phyloP scores from a whole-genome alignment of 2,329 filamentous ascomycete genomes.

The Fusarium devonianum region DNA sequence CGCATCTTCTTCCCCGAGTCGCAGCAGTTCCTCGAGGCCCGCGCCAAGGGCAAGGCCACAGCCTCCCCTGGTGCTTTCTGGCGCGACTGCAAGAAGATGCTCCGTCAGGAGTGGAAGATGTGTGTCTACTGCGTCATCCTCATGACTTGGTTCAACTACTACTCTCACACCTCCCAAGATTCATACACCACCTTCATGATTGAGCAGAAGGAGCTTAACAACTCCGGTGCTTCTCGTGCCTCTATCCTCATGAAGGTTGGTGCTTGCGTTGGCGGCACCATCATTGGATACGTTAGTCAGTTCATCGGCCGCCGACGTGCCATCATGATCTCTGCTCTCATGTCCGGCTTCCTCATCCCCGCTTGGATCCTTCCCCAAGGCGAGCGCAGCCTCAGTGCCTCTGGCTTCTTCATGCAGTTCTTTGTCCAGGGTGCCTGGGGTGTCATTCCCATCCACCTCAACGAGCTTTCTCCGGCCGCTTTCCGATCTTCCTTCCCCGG shows the following conservation, averaged over 20 bases:
- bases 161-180: conserved; percentile 82
- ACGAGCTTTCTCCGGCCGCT: conserved; percentile 73
- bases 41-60: conserved; percentile 62
- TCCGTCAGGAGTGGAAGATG: conserved; percentile 76
- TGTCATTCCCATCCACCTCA: conserved; percentile 75
- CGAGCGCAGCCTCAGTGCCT: conserved; percentile 66
- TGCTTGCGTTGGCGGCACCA: conserved; percentile 75
- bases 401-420: conserved; percentile 75
- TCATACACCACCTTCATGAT: conserved; percentile 84
- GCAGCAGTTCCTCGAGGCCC: conserved; percentile 75
- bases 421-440: conserved; percentile 72
- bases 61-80: conserved; percentile 65
- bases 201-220: conserved; percentile 72
- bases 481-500: conserved; percentile 77
- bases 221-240: conserved; percentile 71
- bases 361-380: conserved; percentile 73
- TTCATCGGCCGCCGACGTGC: conserved; percentile 75
- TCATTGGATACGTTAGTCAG: conserved; percentile 77
- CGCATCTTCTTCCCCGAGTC: conserved; percentile 76
- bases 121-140: conserved; percentile 78
- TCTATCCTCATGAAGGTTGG: conserved; percentile 84
- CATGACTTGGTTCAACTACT: conserved; percentile 80
- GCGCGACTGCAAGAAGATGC: conserved; percentile 72
- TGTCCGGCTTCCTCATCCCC: conserved; percentile 69
- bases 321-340: conserved; percentile 67